Base-by-base conservation (phyloP, 2,329 filamentous ascomycete species). In the Arthroderma sp. region DNA sequence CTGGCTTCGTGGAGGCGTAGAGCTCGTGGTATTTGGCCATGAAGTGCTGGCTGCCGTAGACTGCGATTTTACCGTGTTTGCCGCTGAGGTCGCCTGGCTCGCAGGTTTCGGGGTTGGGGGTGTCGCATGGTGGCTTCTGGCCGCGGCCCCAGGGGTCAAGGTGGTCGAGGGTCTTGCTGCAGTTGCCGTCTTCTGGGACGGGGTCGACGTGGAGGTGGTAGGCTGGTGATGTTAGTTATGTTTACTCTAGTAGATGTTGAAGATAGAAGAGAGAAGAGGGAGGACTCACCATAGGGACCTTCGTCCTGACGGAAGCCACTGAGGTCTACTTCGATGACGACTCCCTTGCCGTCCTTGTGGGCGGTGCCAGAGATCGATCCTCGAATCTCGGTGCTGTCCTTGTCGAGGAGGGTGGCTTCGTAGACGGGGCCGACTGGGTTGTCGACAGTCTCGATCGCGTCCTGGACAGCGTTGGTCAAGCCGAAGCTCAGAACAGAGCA, bases 21-120 rank as follows among this genome's bases (percentile, higher is more conserved):
- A 68, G 65, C 61, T 82, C 80, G 39, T 68, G 63, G 61, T 79
- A 77, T 49, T 61, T 60, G 39, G 61, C 61, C 17, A 63, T 63
- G 63, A 69, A 75, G 23, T 56, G 56, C 44, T 64, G 55, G 33
- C 61, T 59, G 38, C 59, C 58, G 5, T 49, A 66, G 66, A 78
- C 83, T 28, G 70, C 68, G 65, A 87, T 79, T 60, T 77, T 76
- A 61, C 86, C 86, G 65, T 85, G 75, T 74, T 91, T 91, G 67
- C 87, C 87, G 64, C 81, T 80, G 57, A 90, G 76, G 68, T 91
- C 87, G 62, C 88, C 87, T 9, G 87, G 81, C 71, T 91, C 82
- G 74, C 87, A 93, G 8, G 81, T 83, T 60, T 79, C 71, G 6
- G 84, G 84, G 5, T 73, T 66, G 8, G 67, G 63, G 9, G 72